Conservation (phyloP, 1,284 basidiomycete species). For the Rhizoctonia solani region DNA sequence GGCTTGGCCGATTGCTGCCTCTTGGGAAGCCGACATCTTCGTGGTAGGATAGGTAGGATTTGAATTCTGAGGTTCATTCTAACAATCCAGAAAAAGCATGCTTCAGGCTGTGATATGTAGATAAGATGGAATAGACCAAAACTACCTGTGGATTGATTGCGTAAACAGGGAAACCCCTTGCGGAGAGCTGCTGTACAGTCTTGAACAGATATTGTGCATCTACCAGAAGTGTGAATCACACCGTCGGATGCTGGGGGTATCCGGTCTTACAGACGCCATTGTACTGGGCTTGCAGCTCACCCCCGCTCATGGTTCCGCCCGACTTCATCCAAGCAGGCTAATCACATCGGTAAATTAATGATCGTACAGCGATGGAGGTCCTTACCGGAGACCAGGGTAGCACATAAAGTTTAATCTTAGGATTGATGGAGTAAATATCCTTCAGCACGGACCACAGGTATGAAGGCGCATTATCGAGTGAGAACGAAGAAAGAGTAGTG, state of each 20-base stretch:
- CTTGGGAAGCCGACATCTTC: slow-evolving; percentile 49
- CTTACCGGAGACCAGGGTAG: slow-evolving; percentile 61
- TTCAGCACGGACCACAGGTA: slow-evolving; percentile 56
- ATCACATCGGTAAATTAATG: not conserved
- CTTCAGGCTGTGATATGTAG: too few species aligned
- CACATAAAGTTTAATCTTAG: slow-evolving; percentile 53
- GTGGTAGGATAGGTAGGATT: slow-evolving; percentile 59
- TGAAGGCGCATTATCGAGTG: slow-evolving; percentile 53
- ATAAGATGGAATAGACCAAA: not conserved
- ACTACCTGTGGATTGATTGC: slow-evolving; percentile 57
- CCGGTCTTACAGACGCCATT: slow-evolving; percentile 43
- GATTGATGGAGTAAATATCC: slow-evolving; percentile 55
- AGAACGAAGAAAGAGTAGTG: slow-evolving; percentile 54
- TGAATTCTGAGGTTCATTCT: slow-evolving; percentile 61
- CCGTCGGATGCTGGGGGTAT: not conserved
- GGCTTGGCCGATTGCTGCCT: slow-evolving; percentile 53
- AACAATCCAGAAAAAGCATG: not conserved
- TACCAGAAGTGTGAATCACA: slow-evolving; percentile 39
- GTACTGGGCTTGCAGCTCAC: slow-evolving; percentile 49
- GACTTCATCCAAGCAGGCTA: slow-evolving; percentile 63
- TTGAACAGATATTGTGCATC: slow-evolving; percentile 60
- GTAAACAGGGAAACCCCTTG: slow-evolving; percentile 54
- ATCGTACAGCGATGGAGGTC: slow-evolving; percentile 14
- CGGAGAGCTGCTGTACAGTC: slow-evolving; percentile 57
- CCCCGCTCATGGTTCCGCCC: slow-evolving; percentile 55